Base-by-base conservation (phyloP, 163 green algal species). In the Scenedesmus sp. region DNA sequence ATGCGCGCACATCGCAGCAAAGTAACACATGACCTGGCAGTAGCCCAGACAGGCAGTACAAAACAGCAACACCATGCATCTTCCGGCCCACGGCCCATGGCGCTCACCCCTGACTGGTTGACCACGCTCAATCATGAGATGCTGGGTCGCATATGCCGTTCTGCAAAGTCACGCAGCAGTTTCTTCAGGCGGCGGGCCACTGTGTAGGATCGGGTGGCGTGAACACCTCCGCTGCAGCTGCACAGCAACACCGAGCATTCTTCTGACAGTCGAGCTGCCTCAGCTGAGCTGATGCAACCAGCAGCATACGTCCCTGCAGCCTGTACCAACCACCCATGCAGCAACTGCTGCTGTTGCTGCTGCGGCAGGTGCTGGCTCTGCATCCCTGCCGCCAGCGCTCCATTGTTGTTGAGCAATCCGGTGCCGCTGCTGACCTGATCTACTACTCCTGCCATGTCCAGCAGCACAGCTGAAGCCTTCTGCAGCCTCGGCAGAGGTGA, bases 401-500 rank as follows among this genome's bases (percentile, higher is more conserved):
- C 15, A 22, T 59, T 24, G 22, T 37, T 40, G 35, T n/a, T 70
- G 78, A n/a, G n/a, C n/a, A n/a, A n/a, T n/a, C 78, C 42, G 44
- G 18, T 20, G 53, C 78, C 37, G 35, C 51, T 22, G 51, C 56
- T 51, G 5, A 24, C 59, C 6, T 61, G 37, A 7, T 83, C 37
- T 73, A 72, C 86, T 35, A 56, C 40, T 42, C 49, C 73, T 46
- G 78, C 87, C 42, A 91, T 49, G 5, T 91, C 87, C 20, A 87
- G 33, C 33, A 91, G 59, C 7, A 81, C 56, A 20, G 87, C n/a
- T 1, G 78, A 65, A 26, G 59, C 79, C 78, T 91, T 91, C 18
- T 87, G 73, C 73, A 91, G 42, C 49, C 87, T 76, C 40, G 87
- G 78, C 40, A 91, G 87, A 6, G 87, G 87, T 18, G 87, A 91